phyloP scores from a whole-genome alignment of 805 yeast species.

The Kodamaea nitidulidarum region DNA sequence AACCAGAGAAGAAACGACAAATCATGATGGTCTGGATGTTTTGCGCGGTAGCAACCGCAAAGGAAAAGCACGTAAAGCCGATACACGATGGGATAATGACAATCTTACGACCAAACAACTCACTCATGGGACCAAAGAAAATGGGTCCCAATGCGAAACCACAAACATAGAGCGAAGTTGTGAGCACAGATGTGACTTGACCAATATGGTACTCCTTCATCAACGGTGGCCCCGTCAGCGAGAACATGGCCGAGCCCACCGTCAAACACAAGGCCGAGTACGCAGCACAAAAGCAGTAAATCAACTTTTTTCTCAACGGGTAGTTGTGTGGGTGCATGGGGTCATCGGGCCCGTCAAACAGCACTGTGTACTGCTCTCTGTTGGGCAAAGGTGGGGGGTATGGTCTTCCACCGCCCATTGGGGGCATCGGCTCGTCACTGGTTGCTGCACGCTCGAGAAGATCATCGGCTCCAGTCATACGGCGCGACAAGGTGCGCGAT shows the following conservation, averaged over 20 bases:
- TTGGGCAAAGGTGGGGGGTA: constrained; percentile 62
- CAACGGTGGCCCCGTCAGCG: constrained; percentile 54
- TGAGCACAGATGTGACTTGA: constrained; percentile 64
- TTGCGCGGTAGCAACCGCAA: constrained; percentile 73
- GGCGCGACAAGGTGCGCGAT: constrained; percentile 19
- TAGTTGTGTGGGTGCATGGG: constrained; percentile 81
- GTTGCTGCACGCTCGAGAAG: constrained; percentile 19
- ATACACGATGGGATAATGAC: constrained; percentile 43
- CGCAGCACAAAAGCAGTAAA: constrained; percentile 25
- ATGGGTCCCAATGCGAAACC: constrained; percentile 95
- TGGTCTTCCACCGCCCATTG: constrained; percentile 64
- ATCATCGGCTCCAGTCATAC: constrained; percentile 20
- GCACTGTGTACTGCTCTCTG: constrained; percentile 55
- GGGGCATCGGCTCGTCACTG: constrained; percentile 30
- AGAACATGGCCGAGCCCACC: constrained; percentile 44
- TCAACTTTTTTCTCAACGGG: constrained; percentile 18
- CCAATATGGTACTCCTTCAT: constrained; percentile 56
- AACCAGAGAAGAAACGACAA: constrained; percentile 76
- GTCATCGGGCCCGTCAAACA: constrained; percentile 74
- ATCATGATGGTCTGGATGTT: constrained; percentile 74
- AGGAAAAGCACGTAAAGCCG: constrained; percentile 32
- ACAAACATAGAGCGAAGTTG: constrained; percentile 76
- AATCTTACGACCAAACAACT: constrained; percentile 32
- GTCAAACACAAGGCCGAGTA: constrained; percentile 26
- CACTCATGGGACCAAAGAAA: constrained; percentile 25